Evolutionary conservation across 2,329 filamentous ascomycete species (phyloP).

Genomic region (Diplodia mutila): DNA sequence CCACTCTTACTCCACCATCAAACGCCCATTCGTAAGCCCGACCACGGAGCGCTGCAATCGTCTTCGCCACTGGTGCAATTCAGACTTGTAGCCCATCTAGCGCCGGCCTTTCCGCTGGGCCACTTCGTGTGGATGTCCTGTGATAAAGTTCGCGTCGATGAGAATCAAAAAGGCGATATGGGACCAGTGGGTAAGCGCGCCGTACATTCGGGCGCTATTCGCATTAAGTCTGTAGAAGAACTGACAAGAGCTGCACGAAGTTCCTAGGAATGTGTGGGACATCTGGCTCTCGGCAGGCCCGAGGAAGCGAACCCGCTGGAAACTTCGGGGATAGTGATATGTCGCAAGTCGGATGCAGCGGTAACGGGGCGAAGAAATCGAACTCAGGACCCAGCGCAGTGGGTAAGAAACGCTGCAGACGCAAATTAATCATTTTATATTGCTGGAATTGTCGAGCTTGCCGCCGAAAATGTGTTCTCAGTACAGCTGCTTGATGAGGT

Average conservation of each 20-base stretch:
- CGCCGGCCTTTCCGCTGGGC: neutral
- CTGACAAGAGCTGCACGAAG: neutral
- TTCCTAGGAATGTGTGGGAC: neutral
- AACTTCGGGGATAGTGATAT: neutral
- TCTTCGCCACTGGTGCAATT: neutral
- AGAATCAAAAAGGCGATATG: neutral
- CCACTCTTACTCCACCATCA: neutral
- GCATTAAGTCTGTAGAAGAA: neutral
- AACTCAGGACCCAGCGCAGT: neutral
- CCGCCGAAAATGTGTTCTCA: slow-evolving; percentile 28
- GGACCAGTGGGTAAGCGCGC: neutral
- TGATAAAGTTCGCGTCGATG: neutral
- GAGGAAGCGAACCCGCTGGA: too few species aligned
- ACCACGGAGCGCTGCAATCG: neutral
- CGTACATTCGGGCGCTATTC: neutral
- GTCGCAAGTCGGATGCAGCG: neutral
- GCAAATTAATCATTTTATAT: neutral
- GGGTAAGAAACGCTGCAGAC: neutral
- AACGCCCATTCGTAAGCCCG: slow-evolving; percentile 11
- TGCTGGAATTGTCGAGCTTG: slow-evolving; percentile 19
- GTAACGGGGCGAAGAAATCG: neutral
- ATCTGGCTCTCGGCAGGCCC: neutral
- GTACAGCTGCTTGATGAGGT: slow-evolving; percentile 50
- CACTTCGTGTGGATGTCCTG: neutral
- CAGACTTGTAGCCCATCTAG: neutral